These are phyloP conservation scores for Cercospora janseana DNA, from an alignment of 2,329 filamentous ascomycete species.

Conservation along the genomic window DNA sequence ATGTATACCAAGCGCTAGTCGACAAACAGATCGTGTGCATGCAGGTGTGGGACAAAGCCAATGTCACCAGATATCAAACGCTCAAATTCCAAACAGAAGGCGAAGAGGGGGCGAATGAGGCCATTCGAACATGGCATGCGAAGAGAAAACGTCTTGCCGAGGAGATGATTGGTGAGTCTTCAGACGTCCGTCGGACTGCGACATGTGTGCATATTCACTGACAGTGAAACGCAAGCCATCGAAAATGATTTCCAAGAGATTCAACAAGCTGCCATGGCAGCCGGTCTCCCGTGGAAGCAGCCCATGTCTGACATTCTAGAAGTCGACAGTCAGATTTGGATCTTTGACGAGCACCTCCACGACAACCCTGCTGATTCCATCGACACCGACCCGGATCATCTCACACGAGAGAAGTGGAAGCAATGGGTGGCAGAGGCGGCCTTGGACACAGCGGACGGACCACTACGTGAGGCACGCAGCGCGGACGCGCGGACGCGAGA, in stretches of 20 bases:
- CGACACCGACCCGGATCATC: no score
- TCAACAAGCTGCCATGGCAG: background rate
- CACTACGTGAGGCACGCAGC: no score
- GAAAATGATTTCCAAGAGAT: background rate
- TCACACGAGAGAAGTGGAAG: background rate
- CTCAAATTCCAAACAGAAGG: no score
- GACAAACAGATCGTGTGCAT: background rate
- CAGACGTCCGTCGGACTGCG: no score
- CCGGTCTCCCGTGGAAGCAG: background rate
- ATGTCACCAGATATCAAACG: no score
- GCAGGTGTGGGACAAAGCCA: no score
- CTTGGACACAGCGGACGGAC: no score
- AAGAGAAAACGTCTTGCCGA: background rate
- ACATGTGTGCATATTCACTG: background rate
- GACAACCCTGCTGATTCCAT: no score
- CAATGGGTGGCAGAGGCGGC: background rate
- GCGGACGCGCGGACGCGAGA: no score
- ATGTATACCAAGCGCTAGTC: background rate
- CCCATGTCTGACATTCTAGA: background rate
- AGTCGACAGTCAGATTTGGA: background rate
- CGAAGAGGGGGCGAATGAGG: background rate
- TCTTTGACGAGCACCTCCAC: background rate
- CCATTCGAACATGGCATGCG: background rate
- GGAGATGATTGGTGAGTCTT: background rate
- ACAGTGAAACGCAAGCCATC: background rate